Percentiles rank a stretch among this genome's conserved stretches.
Evolutionary conservation across 2,329 filamentous ascomycete species (phyloP).

Genomic region (Fusarium dimerum): DNA sequence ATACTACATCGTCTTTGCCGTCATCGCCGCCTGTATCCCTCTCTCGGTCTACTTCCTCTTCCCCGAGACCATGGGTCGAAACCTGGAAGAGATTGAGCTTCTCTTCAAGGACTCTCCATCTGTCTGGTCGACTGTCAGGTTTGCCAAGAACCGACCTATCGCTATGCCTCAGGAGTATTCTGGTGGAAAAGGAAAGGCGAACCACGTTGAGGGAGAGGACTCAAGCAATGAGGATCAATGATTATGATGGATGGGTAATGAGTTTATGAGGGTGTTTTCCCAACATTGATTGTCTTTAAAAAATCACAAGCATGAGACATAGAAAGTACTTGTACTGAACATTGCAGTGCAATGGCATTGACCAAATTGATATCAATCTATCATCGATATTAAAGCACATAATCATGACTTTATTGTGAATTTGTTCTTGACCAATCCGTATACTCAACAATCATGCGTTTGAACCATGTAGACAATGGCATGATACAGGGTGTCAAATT

Average conservation of each 20-base stretch:
- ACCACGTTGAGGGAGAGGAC: slow-evolving; percentile 10
- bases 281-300: too few relatives aligned
- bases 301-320: too few relatives aligned
- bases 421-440: too few relatives aligned
- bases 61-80: slow-evolving; percentile 38
- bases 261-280: not conserved
- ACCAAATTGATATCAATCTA: too few relatives aligned
- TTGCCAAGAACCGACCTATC: slow-evolving; percentile 15
- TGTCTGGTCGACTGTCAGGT: slow-evolving; percentile 17
- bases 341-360: too few relatives aligned
- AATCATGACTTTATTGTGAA: too few relatives aligned
- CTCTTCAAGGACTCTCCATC: slow-evolving; percentile 26
- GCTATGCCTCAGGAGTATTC: slow-evolving; percentile 16
- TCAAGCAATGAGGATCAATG: not conserved
- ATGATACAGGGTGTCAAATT: too few relatives aligned
- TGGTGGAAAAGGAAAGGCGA: slow-evolving; percentile 10
- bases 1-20: slow-evolving; percentile 46
- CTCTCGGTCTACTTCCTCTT: slow-evolving; percentile 40
- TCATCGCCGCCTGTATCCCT: slow-evolving; percentile 45
- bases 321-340: too few relatives aligned
- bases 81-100: slow-evolving; percentile 32
- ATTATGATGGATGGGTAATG: not conserved
- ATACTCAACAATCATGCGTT: too few relatives aligned
- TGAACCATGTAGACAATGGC: too few relatives aligned
- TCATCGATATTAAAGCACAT: too few relatives aligned